Evolutionary conservation across 352 stramenopile genomes (phyloP), one percentile per base, ranked within the genome.

Genomic region (Phytophthora hybrid): DNA sequence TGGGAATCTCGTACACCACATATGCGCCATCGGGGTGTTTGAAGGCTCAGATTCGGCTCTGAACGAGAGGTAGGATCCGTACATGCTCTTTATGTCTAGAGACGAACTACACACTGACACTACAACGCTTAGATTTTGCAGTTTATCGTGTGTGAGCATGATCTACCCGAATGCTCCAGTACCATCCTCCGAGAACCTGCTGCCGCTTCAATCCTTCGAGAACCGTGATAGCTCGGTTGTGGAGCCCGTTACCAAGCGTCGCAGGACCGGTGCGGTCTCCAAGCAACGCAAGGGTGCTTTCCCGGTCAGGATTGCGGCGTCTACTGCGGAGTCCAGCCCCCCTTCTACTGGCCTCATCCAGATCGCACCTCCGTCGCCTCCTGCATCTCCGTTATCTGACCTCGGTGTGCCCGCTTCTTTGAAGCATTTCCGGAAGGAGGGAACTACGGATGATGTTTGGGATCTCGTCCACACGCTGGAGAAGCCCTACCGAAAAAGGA

Each of bases 401-500:
- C 39, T 69, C n/a, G 62, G 52, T 3, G 26, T 62, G 3, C 37
- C 62, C 16, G 2, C 57, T 3, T 57, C 52, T 0, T 26, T 62
- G 1, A 55, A 44, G 26, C 59, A 65, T 65, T 19, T 7, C 0
- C 21, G 16, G 1, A 65, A 65, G 11, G 44, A 18, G 8, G 34
- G 49, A 3, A 37, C 51, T 10, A 47, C 37, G 3, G 61, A 68
- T 23, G 34, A 58, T 1, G 21, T 54, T 32, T 68, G 61, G 61
- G 34, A 61, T 7, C 61, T 61, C 4, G 19, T 68, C 46, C 61
- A 61, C 37, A 31, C 21, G 5, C 31, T 68, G 23, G 61, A 68
- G 9, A 13, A 56, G 13, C 61, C 34, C 0, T 68, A 61, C 10
- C 41, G 4, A 6, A 68, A 68, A 37, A 9, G 26, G 32, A 68